phyloP scores from a whole-genome alignment of 1,139 yeast species.

The Hyphopichia khmerensis region DNA sequence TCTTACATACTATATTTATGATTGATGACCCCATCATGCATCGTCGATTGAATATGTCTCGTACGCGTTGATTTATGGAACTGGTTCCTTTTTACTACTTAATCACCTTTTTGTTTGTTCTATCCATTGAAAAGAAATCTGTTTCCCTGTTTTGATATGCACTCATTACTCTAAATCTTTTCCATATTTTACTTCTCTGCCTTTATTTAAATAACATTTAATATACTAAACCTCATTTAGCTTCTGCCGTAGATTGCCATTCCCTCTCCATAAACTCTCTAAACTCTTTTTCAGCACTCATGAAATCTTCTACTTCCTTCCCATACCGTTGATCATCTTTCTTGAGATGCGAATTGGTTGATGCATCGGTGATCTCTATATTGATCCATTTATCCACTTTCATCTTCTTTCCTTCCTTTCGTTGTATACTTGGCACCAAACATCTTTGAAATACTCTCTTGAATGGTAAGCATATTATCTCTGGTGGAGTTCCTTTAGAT shows the following conservation, averaged over 20 bases:
- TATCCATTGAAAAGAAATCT: no score
- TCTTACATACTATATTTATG: background rate
- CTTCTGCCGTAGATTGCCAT: background rate
- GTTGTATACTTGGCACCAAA: conserved; percentile 23
- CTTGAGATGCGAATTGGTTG: conserved; percentile 33
- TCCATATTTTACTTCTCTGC: background rate
- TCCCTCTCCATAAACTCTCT: conserved; percentile 32
- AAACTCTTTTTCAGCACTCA: conserved; percentile 39
- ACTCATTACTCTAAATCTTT: background rate
- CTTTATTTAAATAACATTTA: background rate
- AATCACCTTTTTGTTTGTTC: background rate
- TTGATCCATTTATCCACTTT: conserved; percentile 33
- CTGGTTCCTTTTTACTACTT: background rate
- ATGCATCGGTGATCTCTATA: conserved; percentile 42
- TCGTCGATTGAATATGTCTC: background rate
- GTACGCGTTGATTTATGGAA: background rate
- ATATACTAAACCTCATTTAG: background rate
- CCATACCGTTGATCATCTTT: conserved; percentile 22
- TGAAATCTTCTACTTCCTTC: conserved; percentile 32
- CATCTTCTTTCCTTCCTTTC: conserved; percentile 26
- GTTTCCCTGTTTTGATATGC: background rate
- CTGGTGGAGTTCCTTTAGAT: conserved; percentile 25
- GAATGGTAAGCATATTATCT: conserved; percentile 54
- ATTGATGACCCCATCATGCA: background rate
- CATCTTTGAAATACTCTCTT: conserved; percentile 54